These are phyloP conservation scores for Citrus cavaleriei DNA, from an alignment of 345 rosid species.

Conservation along the genomic window DNA sequence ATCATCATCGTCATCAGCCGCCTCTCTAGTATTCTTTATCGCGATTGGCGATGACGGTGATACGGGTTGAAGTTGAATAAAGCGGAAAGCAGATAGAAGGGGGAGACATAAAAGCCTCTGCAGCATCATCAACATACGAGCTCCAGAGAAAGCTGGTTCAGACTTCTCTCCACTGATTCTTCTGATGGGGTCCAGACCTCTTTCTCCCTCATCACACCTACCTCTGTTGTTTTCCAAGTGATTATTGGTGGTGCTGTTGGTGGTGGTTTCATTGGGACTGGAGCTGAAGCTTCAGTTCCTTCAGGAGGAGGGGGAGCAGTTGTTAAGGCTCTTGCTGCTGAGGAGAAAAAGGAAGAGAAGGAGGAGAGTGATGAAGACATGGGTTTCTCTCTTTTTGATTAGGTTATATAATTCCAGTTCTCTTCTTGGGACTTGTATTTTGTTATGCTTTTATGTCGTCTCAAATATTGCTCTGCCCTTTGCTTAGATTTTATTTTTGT, in stretches of 20 bases:
- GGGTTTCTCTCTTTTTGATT: slow-evolving; percentile 70
- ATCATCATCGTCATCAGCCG: no score
- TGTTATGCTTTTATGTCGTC: background rate
- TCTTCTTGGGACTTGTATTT: background rate
- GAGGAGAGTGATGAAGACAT: slow-evolving; percentile 67
- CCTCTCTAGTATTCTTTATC: no score
- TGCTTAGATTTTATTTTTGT: background rate
- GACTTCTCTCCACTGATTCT: slow-evolving; percentile 44
- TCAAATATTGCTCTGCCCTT: background rate
- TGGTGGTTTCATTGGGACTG: slow-evolving; percentile 42
- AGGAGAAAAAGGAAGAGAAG: slow-evolving; percentile 57
- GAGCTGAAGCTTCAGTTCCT: slow-evolving; percentile 39
- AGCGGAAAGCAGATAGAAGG: slow-evolving; percentile 67
- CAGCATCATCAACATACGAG: slow-evolving; percentile 50
- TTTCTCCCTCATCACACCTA: slow-evolving; percentile 64
- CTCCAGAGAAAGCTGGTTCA: slow-evolving; percentile 78
- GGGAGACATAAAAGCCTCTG: slow-evolving; percentile 71
- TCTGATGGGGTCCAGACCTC: slow-evolving; percentile 85
- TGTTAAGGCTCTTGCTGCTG: slow-evolving; percentile 42
- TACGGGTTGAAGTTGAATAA: slow-evolving; percentile 28
- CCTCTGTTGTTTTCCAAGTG: slow-evolving; percentile 83
- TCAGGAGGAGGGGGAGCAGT: slow-evolving; percentile 44
- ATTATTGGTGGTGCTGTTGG: slow-evolving; percentile 51
- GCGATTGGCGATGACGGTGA: no score
- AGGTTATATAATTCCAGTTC: background rate